phyloP scores from a whole-genome alignment of 129 eudicot species.

The Tanacetum coccineum region DNA sequence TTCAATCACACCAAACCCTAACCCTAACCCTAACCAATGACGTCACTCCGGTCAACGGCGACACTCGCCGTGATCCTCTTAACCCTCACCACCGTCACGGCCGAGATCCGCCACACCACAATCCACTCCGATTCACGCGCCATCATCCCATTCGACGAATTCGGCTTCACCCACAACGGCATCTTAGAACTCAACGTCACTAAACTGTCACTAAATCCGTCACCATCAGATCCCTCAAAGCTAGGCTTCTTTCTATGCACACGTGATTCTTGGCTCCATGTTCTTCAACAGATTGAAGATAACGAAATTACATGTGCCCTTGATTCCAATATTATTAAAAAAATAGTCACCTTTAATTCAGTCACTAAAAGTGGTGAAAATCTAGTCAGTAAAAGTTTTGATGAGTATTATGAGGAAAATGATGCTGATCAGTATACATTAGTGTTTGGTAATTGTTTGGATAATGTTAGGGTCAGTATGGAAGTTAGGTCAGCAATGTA shows the following conservation, averaged over 20 bases:
- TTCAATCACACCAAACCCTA: not conserved
- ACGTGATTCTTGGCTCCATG: slow-evolving; percentile 59
- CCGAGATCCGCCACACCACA: slow-evolving; percentile 57
- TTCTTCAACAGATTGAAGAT: slow-evolving; percentile 59
- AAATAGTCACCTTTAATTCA: slow-evolving; percentile 37
- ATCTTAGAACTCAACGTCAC: slow-evolving; percentile 61
- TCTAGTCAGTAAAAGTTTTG: not conserved
- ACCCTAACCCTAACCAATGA: not conserved
- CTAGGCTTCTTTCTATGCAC: slow-evolving; percentile 79
- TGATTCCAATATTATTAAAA: slow-evolving; percentile 38
- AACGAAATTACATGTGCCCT: slow-evolving; percentile 53
- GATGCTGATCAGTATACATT: slow-evolving; percentile 67
- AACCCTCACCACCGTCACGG: slow-evolving; percentile 29
- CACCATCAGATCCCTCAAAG: slow-evolving; percentile 40
- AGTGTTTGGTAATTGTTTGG: slow-evolving; percentile 65
- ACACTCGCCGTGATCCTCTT: slow-evolving; percentile 13
- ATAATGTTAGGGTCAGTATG: slow-evolving; percentile 51
- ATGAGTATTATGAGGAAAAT: slow-evolving; percentile 22
- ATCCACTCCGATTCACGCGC: slow-evolving; percentile 60
- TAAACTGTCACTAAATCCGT: slow-evolving; percentile 32
- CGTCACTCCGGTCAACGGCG: slow-evolving; percentile 16
- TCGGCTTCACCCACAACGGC: slow-evolving; percentile 85
- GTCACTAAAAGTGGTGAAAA: slow-evolving; percentile 2
- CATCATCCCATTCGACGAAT: slow-evolving; percentile 71
- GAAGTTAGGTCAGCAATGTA: slow-evolving; percentile 66